Evolutionary conservation across 1,139 yeast genomes (phyloP).

Genomic region (Petasospora fabianii): DNA sequence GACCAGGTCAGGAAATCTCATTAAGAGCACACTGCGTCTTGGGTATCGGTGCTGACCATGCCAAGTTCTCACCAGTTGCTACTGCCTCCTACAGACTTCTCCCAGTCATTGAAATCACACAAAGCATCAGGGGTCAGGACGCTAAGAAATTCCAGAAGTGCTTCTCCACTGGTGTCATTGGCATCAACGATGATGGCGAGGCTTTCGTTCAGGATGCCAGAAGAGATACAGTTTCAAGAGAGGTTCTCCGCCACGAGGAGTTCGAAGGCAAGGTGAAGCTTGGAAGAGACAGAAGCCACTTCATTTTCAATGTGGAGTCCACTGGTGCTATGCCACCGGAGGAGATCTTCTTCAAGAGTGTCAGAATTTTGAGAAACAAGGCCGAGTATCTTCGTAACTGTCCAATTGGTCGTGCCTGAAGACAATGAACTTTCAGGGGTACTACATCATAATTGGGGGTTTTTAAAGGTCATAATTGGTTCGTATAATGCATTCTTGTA

Average conservation of each 20-base stretch:
- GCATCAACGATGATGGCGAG: conserved; percentile 59
- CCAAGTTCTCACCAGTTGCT: conserved; percentile 94
- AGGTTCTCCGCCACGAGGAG: conserved; percentile 89
- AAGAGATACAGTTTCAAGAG: conserved; percentile 94
- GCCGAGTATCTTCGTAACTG: conserved; percentile 78
- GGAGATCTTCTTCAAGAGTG: conserved; percentile 88
- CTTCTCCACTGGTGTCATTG: conserved; percentile 92
- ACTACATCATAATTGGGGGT: no score
- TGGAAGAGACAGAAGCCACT: conserved; percentile 89
- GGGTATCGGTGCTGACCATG: conserved; percentile 94
- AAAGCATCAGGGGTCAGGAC: conserved; percentile 71
- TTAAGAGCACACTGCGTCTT: conserved; percentile 86
- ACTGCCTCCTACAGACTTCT: conserved; percentile 95
- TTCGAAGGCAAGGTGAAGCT: conserved; percentile 84
- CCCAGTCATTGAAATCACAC: conserved; percentile 79
- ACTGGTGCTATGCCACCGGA: conserved; percentile 97
- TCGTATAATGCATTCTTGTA: conserved; percentile 6
- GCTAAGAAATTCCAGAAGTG: conserved; percentile 83
- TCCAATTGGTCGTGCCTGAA: conserved; percentile 52
- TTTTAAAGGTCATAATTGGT: no score
- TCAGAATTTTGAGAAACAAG: conserved; percentile 79
- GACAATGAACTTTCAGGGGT: neutral
- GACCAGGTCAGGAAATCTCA: conserved; percentile 96
- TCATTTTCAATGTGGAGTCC: conserved; percentile 89
- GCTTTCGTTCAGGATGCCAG: conserved; percentile 87